phyloP scores from a whole-genome alignment of 2,329 filamentous ascomycete species.

The Chaetomium sp. region DNA sequence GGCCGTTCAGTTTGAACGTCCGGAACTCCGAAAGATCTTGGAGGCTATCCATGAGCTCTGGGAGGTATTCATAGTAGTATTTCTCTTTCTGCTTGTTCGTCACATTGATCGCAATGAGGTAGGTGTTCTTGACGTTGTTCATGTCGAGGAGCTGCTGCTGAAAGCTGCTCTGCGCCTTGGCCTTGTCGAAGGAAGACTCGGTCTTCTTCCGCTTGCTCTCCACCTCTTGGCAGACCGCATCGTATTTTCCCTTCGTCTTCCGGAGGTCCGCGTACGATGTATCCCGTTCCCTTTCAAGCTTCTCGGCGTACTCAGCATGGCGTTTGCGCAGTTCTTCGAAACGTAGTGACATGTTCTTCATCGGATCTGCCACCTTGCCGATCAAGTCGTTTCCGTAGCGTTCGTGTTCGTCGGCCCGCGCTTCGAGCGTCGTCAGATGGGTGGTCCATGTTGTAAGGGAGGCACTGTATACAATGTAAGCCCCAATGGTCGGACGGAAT shows the following conservation, averaged over 20 bases:
- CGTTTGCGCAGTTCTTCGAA: constrained; percentile 92
- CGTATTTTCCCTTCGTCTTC: constrained; percentile 91
- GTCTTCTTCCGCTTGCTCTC: constrained; percentile 92
- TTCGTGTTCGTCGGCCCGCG: constrained; percentile 82
- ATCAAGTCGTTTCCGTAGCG: constrained; percentile 73
- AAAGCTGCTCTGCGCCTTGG: constrained; percentile 84
- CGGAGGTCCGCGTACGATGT: constrained; percentile 74
- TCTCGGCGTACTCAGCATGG: constrained; percentile 80
- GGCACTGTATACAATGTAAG: constrained; percentile 48
- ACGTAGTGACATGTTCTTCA: constrained; percentile 65
- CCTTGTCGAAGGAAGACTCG: constrained; percentile 88
- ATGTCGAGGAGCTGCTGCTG: constrained; percentile 90
- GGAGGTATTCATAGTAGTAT: constrained; percentile 95
- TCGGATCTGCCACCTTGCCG: constrained; percentile 74
- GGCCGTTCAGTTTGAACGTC: constrained; percentile 71
- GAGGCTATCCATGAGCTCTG: constrained; percentile 84
- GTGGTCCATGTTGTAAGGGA: constrained; percentile 96
- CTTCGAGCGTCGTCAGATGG: constrained; percentile 84
- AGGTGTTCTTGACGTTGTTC: constrained; percentile 98
- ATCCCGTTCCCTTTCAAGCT: constrained; percentile 85
- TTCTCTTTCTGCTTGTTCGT: constrained; percentile 97
- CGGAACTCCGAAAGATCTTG: constrained; percentile 92
- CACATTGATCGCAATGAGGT: constrained; percentile 90
- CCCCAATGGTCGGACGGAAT: not conserved
- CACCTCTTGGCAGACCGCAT: constrained; percentile 86